Conservation (phyloP, 2,329 filamentous ascomycete genomes). For the Akanthomyces lecanii region DNA sequence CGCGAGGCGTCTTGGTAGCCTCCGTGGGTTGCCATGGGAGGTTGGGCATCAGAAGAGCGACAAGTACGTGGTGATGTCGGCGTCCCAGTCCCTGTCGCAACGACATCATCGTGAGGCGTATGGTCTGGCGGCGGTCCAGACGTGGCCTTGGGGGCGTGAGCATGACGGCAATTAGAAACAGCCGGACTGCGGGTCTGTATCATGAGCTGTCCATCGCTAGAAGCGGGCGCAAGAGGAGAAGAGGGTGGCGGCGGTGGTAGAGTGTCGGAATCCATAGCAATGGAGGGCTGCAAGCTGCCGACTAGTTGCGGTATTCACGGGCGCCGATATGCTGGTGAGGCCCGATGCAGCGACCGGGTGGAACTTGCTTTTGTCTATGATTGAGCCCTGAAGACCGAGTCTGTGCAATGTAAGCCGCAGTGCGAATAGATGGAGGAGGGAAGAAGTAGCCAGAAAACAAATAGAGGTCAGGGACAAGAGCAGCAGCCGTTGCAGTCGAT, state of each 20-base stretch:
- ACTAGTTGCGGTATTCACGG: constrained; percentile 9
- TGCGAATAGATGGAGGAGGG: too few species aligned
- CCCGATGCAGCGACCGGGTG: constrained; percentile 13
- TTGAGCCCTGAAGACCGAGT: too few species aligned
- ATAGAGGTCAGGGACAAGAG: too few species aligned
- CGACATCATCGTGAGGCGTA: constrained; percentile 11
- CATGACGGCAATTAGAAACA: constrained; percentile 8
- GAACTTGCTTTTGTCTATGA: background rate
- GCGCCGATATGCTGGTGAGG: constrained; percentile 12
- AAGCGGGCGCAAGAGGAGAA: background rate
- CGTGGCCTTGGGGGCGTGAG: constrained; percentile 9
- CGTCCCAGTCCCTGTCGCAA: background rate
- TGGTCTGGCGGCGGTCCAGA: background rate
- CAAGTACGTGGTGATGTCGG: background rate
- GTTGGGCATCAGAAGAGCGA: constrained; percentile 18
- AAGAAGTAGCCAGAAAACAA: too few species aligned
- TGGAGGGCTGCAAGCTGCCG: constrained; percentile 13
- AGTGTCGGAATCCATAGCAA: constrained; percentile 11
- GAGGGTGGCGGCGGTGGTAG: background rate
- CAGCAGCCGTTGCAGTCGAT: too few species aligned
- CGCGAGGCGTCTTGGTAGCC: background rate
- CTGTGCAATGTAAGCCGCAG: too few species aligned
- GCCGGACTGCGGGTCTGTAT: background rate
- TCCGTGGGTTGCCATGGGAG: background rate
- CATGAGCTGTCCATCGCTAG: constrained; percentile 5